phyloP scores from a whole-genome alignment of 2,329 filamentous ascomycete species.

The Arthrobotrys musiformis region DNA sequence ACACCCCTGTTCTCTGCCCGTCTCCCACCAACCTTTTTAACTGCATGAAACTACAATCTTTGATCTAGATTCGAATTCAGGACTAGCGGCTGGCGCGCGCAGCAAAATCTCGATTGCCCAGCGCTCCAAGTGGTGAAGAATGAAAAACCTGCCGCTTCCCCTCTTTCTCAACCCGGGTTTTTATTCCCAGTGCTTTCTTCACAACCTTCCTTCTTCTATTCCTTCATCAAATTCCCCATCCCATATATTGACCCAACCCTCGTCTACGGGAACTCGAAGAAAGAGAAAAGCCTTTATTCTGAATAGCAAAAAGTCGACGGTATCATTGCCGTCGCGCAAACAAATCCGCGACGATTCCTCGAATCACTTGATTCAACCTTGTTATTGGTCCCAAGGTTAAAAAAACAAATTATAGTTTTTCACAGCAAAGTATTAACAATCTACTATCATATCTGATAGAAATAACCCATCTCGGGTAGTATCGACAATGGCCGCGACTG shows the following conservation, averaged over 20 bases:
- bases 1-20: neutral
- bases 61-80: slow-evolving; percentile 24
- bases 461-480: neutral
- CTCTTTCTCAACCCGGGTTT: slow-evolving; percentile 45
- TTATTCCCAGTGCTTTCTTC: too few species aligned
- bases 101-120: neutral
- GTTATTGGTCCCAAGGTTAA: slow-evolving; percentile 56
- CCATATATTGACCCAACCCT: neutral
- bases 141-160: slow-evolving; percentile 54
- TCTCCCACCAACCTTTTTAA: neutral
- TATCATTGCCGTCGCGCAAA: slow-evolving; percentile 11
- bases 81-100: neutral
- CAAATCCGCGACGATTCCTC: slow-evolving; percentile 22
- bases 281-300: neutral
- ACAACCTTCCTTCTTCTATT: slow-evolving; percentile 4
- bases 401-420: slow-evolving; percentile 53
- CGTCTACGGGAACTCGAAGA: neutral
- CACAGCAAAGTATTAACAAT: neutral
- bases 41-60: slow-evolving; percentile 10
- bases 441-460: neutral
- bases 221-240: neutral
- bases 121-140: too few species aligned
- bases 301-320: slow-evolving; percentile 29
- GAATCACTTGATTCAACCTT: slow-evolving; percentile 56
- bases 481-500: neutral